Evolutionary conservation across 73 alveolate genomes (phyloP), one percentile per base, ranked within the genome.

Genomic region (Symbiodinium natans): DNA sequence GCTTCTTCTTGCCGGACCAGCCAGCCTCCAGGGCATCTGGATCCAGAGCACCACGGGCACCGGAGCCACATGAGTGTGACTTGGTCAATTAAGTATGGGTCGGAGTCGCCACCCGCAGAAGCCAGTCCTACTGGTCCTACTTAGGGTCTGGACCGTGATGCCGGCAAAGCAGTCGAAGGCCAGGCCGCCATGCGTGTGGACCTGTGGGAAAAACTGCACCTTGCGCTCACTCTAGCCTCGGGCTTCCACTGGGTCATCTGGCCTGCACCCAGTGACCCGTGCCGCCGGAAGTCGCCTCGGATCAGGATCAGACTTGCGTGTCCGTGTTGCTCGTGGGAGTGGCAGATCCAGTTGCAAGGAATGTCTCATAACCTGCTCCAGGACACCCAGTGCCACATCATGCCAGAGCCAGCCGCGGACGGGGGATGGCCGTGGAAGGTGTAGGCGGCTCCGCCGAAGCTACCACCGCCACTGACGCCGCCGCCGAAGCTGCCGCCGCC

Each of bases 1-100:
- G 41, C 92, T 83, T 83, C 74, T 83, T 83, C 41, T 29, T n/a
- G 74, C 74, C 74, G n/a, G 92, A 83, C 92, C 92, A 83, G 41
- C 92, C 92, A 2, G 68, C 68, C 68, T 52, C 27, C 13, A 52
- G 29, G 21, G 68, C 68, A 52, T 4, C 68, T 21, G 29, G 17
- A 10, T 13, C 59, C 59, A 46, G 9, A 52, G 68, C 68, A 52
- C 68, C 68, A 11, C 68, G 17, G 25, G 59, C 59, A n/a, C n/a
- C n/a, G n/a, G n/a, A n/a, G n/a, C n/a, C n/a, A n/a, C n/a, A n/a
- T n/a, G n/a, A n/a, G n/a, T n/a, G n/a, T n/a, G n/a, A n/a, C n/a
- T n/a, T n/a, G n/a, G n/a, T n/a, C n/a, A n/a, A n/a, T n/a, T n/a
- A n/a, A n/a, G n/a, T n/a, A n/a, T n/a, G n/a, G n/a, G n/a, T n/a